These are phyloP conservation scores for Angophora floribunda DNA, from an alignment of 345 rosid species.

Conservation along the genomic window DNA sequence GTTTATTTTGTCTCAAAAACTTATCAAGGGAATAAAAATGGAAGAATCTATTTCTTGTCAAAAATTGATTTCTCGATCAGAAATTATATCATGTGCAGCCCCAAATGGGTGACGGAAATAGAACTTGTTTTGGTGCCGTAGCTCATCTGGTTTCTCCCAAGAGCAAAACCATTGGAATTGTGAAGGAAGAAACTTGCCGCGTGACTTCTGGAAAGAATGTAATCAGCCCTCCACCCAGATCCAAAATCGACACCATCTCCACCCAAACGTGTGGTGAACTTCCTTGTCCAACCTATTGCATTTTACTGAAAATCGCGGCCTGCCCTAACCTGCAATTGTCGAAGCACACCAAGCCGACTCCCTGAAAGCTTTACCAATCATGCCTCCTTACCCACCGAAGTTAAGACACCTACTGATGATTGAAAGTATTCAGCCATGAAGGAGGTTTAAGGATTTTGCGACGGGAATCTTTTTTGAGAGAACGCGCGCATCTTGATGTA, in stretches of 20 bases:
- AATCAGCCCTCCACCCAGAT: slow-evolving; percentile 80
- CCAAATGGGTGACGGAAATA: neutral
- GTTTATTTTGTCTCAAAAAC: too few relatives aligned
- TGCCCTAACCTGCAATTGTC: neutral
- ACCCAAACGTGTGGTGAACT: slow-evolving; percentile 67
- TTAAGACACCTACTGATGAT: neutral
- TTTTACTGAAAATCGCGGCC: slow-evolving; percentile 9
- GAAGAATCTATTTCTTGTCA: too few relatives aligned
- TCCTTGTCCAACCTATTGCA: slow-evolving; percentile 75
- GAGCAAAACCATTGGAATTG: neutral
- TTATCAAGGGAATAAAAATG: too few relatives aligned
- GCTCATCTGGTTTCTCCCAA: neutral
- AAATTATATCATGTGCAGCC: too few relatives aligned
- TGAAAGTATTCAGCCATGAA: neutral
- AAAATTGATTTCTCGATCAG: too few relatives aligned
- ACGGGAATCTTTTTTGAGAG: neutral
- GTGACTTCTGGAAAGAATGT: slow-evolving; percentile 62
- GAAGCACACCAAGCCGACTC: neutral
- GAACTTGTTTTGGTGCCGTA: neutral
- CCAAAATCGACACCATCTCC: slow-evolving; percentile 78
- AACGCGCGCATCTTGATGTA: neutral
- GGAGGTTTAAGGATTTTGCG: neutral
- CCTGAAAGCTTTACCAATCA: neutral
- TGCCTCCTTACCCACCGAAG: neutral
- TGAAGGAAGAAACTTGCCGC: slow-evolving; percentile 35